Conservation (phyloP, 2,329 filamentous ascomycete species). For the Penicillium sp. region DNA sequence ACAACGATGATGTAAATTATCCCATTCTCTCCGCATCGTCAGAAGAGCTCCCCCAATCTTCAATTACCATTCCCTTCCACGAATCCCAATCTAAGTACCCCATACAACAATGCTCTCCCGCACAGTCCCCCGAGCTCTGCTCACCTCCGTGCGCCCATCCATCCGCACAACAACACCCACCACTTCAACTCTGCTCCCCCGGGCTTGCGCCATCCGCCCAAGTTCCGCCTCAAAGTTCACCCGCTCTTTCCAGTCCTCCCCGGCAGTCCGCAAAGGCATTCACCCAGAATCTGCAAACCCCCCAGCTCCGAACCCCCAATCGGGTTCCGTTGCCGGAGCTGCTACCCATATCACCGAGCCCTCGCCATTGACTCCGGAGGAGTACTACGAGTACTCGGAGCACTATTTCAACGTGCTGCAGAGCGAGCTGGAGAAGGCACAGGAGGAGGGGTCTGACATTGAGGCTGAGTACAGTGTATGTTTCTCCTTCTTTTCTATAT, state of each 20-base stretch:
- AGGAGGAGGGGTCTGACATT: constrained; percentile 69
- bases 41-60: neutral
- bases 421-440: constrained; percentile 64
- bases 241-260: constrained; percentile 36
- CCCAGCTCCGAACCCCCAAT: constrained; percentile 37
- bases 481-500: constrained; percentile 13
- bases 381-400: constrained; percentile 78
- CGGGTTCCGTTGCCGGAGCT: constrained; percentile 40
- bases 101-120: constrained; percentile 33
- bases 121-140: constrained; percentile 41
- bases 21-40: constrained; percentile 8
- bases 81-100: neutral
- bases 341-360: constrained; percentile 49
- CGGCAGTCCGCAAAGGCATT: constrained; percentile 48
- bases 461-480: constrained; percentile 88
- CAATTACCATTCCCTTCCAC: neutral
- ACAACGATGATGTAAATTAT: constrained; percentile 10
- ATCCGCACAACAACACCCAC: constrained; percentile 19
- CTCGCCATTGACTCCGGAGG: constrained; percentile 62
- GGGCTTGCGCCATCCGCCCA: constrained; percentile 9
- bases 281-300: constrained; percentile 60
- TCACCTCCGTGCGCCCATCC: constrained; percentile 21
- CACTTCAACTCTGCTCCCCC: constrained; percentile 12
- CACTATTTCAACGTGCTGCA: constrained; percentile 64
- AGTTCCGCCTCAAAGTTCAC: constrained; percentile 7